Evolutionary conservation across 371 early-diverging fungal genomes (phyloP), one percentile per base, ranked within the genome.

Genomic region (Basidiobolus meristosporus): DNA sequence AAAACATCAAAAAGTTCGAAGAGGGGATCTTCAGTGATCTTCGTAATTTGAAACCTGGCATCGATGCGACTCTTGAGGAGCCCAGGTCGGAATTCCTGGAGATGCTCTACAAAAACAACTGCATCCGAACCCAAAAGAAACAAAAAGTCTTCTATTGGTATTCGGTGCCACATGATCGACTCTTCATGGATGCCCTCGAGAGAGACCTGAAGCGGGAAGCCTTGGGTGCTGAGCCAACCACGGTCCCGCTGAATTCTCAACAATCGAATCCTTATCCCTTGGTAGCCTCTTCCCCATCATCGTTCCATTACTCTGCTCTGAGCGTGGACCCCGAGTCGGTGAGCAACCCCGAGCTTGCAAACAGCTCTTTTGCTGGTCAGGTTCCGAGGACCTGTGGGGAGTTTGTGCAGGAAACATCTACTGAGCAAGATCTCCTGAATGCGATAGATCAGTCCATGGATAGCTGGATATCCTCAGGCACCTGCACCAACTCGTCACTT

Each of bases 101-200:
- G 54, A 85, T 93, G 63, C 68, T 99, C 39, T 92, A 95, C 73
- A 90, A 90, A 60, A 80, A 93, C 62, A 84, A 91, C 47, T 98
- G 98, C 59, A 91, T 99, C 44, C 76, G 99, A 22, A 98, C 99
- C 6, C 99, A 98, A 61, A 99, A 98, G 71, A 99, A 99, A 62
- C 93, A 91, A 57, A 99, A 99, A 50, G 99, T 99, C 12, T 99
- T 99, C 58, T 93, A 77, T 56, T 99, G 98, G 98, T 86, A 83
- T 58, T 82, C 89, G 23, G 98, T 98, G 3, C 92, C 90, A 14
- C 97, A 97, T 60, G 98, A 98, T 59, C 64, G 86, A 28, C 71
- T 96, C 33, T 92, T 92, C 53, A 72, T 89, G 40, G 99, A 99
- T 63, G 98, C 98, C 15, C 70, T 98, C 26, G 98, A 99, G 60